Percentiles rank a stretch among this genome's conserved stretches.
phyloP scores from a whole-genome alignment of 352 stramenopile genomes.

The Globisporangium splendens region DNA sequence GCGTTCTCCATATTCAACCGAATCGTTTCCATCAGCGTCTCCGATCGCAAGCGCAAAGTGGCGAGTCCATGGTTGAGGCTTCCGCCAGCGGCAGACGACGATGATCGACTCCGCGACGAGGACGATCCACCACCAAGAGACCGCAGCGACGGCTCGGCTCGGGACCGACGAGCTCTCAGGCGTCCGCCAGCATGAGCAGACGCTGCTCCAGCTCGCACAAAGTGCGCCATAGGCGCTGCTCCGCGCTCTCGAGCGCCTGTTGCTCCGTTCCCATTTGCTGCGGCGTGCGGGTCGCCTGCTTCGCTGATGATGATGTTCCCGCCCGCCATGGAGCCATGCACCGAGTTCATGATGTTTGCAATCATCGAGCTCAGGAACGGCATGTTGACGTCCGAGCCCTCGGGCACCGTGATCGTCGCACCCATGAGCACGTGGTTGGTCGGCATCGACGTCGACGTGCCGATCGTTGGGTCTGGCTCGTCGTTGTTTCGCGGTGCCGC shows the following conservation, averaged over 20 bases:
- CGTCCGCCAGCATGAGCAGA: neutral
- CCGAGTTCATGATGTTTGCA: slow-evolving; percentile 62
- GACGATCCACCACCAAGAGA: slow-evolving; percentile 1
- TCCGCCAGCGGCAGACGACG: neutral
- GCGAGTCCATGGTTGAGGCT: slow-evolving; percentile 14
- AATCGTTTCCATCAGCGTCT: slow-evolving; percentile 33
- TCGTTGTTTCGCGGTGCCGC: slow-evolving; percentile 46
- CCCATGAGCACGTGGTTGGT: slow-evolving; percentile 64
- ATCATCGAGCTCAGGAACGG: slow-evolving; percentile 85
- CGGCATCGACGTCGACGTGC: slow-evolving; percentile 1
- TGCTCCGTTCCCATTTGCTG: slow-evolving; percentile 1
- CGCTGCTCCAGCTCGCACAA: neutral
- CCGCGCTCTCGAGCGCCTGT: neutral
- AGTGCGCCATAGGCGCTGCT: slow-evolving; percentile 11
- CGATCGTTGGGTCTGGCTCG: slow-evolving; percentile 60
- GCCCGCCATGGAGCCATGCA: slow-evolving; percentile 30
- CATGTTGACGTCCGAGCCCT: slow-evolving; percentile 64
- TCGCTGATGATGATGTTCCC: slow-evolving; percentile 14
- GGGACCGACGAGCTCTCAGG: slow-evolving; percentile 5
- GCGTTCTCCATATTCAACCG: slow-evolving; percentile 39
- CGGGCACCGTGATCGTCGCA: slow-evolving; percentile 65
- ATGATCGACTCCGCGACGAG: neutral
- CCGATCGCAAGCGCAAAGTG: slow-evolving; percentile 31
- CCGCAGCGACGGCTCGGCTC: slow-evolving; percentile 6
- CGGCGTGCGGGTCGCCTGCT: neutral